Base-by-base conservation (phyloP, 768 basidiomycete genomes). In the Termitomyces sp. region DNA sequence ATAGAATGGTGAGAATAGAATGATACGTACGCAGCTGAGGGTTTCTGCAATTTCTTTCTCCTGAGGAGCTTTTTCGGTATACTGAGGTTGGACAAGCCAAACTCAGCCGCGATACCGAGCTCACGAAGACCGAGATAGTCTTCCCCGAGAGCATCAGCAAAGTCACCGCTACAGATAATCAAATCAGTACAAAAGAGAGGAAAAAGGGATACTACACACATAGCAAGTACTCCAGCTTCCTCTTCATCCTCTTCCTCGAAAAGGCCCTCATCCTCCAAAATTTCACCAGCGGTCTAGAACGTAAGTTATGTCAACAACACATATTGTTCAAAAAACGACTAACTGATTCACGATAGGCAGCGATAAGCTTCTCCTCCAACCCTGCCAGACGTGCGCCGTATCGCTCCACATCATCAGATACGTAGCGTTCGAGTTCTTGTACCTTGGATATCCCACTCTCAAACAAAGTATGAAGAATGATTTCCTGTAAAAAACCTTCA, bases 71-170 rank as follows among this genome's bases (percentile, higher is more conserved):
- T 81, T 72, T 87, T 88, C 11, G 95, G 95, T 37, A 96, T 81
- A 18, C 79, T 82, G 55, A 98, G 80, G 63, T 81, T 88, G 16
- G 87, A 81, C 60, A 96, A 75, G 15, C 91, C 92, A 52, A 90
- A 79, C 67, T 97, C 95, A 45, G 81, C 82, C 22, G 93, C 94
- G 53, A 97, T 92, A 33, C 95, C 95, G 46, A 94, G 75, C 67
- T 91, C 93, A 52, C 85, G 82, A 30, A 98, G 78, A 12, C 95
- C 95, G 13, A 98, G 81, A 74, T 95, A 96, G 70, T 98, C 95
- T 65, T 95, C 94, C 34, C 94, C 95, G 16, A 95, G 80, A 16
- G 86, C 79, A 53, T 93, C 91, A 0, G 92, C 88, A 70, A 96
- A 94, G 66, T 91, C 89, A 54, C 94, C 94, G 67, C 88, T 90